Conservation (phyloP, 2,329 filamentous ascomycete genomes). For the Knoxdaviesia proteae region DNA sequence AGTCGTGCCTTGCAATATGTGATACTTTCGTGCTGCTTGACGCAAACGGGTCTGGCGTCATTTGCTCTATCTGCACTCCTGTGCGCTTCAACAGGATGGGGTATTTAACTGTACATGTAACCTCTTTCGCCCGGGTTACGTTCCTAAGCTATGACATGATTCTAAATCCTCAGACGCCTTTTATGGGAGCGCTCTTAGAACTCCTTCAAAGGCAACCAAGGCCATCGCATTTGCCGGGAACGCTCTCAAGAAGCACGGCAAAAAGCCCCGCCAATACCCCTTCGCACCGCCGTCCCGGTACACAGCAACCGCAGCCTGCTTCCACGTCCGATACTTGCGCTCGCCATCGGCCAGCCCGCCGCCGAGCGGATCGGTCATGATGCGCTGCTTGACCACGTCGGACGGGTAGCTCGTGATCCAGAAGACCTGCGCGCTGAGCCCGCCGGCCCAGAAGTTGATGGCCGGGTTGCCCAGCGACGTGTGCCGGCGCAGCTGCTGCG, state of each 20-base stretch:
- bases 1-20: no score
- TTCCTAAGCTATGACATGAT: background rate
- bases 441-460: slow-evolving; percentile 94
- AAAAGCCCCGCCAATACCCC: slow-evolving; percentile 83
- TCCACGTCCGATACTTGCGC: slow-evolving; percentile 54
- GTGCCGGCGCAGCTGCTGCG: slow-evolving; percentile 40
- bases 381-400: slow-evolving; percentile 85
- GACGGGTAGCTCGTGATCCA: slow-evolving; percentile 85
- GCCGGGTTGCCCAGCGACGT: slow-evolving; percentile 56
- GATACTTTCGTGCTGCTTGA: no score
- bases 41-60: no score
- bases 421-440: slow-evolving; percentile 79
- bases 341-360: slow-evolving; percentile 45
- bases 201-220: slow-evolving; percentile 77
- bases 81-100: no score
- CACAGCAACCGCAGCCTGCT: slow-evolving; percentile 56
- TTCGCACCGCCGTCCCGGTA: slow-evolving; percentile 54
- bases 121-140: no score
- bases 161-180: background rate
- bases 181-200: slow-evolving; percentile 48
- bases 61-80: no score
- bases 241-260: slow-evolving; percentile 81
- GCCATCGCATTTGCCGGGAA: slow-evolving; percentile 95
- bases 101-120: no score
- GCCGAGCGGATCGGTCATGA: slow-evolving; percentile 88